A percentile compares a stretch with the other conserved stretches of the same genome.
Conservation (phyloP, 2,329 filamentous ascomycete species). For the Pseudocercospora vitis region DNA sequence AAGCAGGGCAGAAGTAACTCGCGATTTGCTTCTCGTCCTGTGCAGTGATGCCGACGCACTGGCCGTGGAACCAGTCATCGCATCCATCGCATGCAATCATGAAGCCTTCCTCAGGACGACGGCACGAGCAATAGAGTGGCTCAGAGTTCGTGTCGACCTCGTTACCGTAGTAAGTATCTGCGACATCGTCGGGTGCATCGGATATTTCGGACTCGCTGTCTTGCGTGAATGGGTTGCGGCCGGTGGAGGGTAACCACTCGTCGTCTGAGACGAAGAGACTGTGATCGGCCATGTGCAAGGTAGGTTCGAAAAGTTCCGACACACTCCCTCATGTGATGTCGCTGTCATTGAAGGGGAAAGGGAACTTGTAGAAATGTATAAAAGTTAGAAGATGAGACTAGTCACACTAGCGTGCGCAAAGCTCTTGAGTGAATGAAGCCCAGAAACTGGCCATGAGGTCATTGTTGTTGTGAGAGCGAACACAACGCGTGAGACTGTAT, state of each 20-base stretch:
- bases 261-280: background rate
- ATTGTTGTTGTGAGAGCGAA: background rate
- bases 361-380: background rate
- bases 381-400: background rate
- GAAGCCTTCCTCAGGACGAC: constrained; percentile 86
- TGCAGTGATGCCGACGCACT: constrained; percentile 78
- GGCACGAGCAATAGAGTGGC: constrained; percentile 44
- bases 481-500: background rate
- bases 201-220: background rate
- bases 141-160: background rate
- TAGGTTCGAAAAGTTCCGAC: background rate
- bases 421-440: background rate
- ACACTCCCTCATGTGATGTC: no score
- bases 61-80: constrained; percentile 93
- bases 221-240: background rate
- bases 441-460: background rate
- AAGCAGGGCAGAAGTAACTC: constrained; percentile 50
- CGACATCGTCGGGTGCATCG: background rate
- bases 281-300: background rate
- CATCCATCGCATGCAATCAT: constrained; percentile 95
- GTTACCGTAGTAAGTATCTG: background rate
- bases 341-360: background rate
- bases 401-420: background rate
- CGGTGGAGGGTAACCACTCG: background rate
- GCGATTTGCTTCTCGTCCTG: constrained; percentile 70